Percentiles rank a stretch among this genome's conserved stretches.
phyloP scores from a whole-genome alignment of 2,329 filamentous ascomycete species.

The Clarireedia homoeocarpa region DNA sequence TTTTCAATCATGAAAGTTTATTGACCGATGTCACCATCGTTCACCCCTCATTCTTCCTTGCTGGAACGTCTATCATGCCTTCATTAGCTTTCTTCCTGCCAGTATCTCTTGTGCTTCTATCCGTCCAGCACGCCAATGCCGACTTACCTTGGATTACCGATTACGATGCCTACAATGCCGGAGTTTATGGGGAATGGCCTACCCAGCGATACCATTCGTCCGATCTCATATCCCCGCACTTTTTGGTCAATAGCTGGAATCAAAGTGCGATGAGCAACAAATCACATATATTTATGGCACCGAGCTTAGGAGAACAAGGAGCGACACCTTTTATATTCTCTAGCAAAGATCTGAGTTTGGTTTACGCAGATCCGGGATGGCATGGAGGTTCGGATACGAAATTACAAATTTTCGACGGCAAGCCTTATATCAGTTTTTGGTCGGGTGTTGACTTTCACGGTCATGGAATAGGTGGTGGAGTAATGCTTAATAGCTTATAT shows the following conservation, averaged over 20 bases:
- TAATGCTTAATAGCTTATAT: constrained; percentile 5
- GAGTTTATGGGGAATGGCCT: constrained; percentile 2
- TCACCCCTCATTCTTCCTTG: neutral
- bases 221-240: neutral
- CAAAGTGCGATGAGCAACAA: neutral
- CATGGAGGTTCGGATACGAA: constrained; percentile 2
- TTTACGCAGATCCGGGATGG: neutral
- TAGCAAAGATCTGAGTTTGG: constrained; percentile 5
- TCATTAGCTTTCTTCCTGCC: neutral
- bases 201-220: neutral
- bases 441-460: constrained; percentile 2
- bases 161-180: neutral
- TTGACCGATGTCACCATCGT: constrained; percentile 5
- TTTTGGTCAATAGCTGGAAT: constrained; percentile 4
- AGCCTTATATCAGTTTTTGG: constrained; percentile 3
- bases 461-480: neutral
- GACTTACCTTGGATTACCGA: constrained; percentile 1
- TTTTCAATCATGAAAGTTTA: constrained; percentile 1
- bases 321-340: neutral
- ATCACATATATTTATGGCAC: constrained; percentile 7
- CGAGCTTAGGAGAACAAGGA: neutral
- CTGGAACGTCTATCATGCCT: neutral
- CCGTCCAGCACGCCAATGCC: neutral
- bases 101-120: neutral
- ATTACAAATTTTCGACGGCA: neutral